phyloP scores from a whole-genome alignment of 192 early-diverging fungal genomes.

The Chytriomyces hyalinus region DNA sequence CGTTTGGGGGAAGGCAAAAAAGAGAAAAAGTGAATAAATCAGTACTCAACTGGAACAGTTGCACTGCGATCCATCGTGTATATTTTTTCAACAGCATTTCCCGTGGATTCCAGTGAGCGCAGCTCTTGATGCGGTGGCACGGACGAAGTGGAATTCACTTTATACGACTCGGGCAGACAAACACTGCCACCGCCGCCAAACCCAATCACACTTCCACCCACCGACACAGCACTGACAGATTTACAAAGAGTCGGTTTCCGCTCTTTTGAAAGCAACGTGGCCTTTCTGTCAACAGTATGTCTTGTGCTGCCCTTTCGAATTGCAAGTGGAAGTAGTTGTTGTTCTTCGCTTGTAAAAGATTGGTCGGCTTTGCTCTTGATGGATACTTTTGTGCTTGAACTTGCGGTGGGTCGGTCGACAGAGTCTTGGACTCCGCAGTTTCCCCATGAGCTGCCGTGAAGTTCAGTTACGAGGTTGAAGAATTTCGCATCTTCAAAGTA shows the following conservation, averaged over 20 bases:
- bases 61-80: not conserved
- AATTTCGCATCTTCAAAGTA: slow-evolving; percentile 8
- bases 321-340: no score
- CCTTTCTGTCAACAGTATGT: no score
- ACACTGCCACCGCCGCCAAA: no score
- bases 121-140: not conserved
- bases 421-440: not conserved
- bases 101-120: not conserved
- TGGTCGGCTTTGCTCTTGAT: no score
- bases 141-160: not conserved
- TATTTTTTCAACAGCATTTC: not conserved
- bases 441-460: slow-evolving; percentile 26
- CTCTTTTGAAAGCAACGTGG: no score
- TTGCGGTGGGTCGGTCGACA: not conserved
- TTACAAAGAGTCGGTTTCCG: no score
- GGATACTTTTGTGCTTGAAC: not conserved
- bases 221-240: no score
- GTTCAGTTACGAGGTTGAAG: slow-evolving; percentile 3
- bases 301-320: no score
- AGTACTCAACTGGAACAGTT: slow-evolving; percentile 1
- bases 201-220: no score
- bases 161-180: not conserved
- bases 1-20: no score
- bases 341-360: no score
- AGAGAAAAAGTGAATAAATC: no score